Conservation (phyloP, 108 stramenopile species). For the Cyclotella atomus region DNA sequence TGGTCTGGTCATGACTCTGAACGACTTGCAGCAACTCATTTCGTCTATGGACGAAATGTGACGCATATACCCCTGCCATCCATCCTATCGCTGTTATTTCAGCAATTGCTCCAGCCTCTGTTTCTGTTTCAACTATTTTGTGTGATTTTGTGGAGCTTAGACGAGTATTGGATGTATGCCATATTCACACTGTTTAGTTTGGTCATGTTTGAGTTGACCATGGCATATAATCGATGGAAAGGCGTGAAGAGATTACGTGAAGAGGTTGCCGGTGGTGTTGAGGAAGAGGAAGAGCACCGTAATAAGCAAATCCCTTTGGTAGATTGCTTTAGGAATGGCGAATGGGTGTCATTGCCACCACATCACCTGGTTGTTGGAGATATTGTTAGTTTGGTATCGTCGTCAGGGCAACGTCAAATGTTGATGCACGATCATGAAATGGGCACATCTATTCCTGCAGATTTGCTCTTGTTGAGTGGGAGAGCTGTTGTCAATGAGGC, state of each 20-base stretch:
- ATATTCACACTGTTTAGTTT: slow-evolving; percentile 94
- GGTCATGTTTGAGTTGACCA: slow-evolving; percentile 91
- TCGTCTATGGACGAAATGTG: slow-evolving; percentile 28
- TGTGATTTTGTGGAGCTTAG: slow-evolving; percentile 94
- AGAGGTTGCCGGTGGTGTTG: slow-evolving; percentile 42
- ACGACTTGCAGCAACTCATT: slow-evolving; percentile 14
- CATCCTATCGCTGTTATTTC: too few relatives aligned
- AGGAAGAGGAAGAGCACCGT: slow-evolving; percentile 6
- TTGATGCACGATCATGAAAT: slow-evolving; percentile 38
- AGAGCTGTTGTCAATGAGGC: slow-evolving; percentile 95
- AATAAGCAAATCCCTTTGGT: slow-evolving; percentile 25
- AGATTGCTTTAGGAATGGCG: slow-evolving; percentile 59
- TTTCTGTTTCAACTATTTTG: slow-evolving; percentile 99
- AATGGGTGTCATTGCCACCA: slow-evolving; percentile 71
- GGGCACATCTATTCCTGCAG: slow-evolving; percentile 77
- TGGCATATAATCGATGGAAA: slow-evolving; percentile 87
- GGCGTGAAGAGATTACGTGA: slow-evolving; percentile 78
- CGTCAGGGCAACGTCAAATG: slow-evolving; percentile 12
- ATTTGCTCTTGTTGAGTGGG: slow-evolving; percentile 88
- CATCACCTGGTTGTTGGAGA: slow-evolving; percentile 92
- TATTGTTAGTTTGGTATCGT: slow-evolving; percentile 70
- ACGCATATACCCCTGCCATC: too few relatives aligned
- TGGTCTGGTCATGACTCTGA: slow-evolving; percentile 66
- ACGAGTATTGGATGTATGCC: slow-evolving; percentile 99
- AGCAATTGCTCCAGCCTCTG: slow-evolving; percentile 94